A percentile compares a stretch with the other conserved stretches of the same genome.
Evolutionary conservation across 148 eudicot genomes (phyloP).

Genomic region (Rhododendron vialii): DNA sequence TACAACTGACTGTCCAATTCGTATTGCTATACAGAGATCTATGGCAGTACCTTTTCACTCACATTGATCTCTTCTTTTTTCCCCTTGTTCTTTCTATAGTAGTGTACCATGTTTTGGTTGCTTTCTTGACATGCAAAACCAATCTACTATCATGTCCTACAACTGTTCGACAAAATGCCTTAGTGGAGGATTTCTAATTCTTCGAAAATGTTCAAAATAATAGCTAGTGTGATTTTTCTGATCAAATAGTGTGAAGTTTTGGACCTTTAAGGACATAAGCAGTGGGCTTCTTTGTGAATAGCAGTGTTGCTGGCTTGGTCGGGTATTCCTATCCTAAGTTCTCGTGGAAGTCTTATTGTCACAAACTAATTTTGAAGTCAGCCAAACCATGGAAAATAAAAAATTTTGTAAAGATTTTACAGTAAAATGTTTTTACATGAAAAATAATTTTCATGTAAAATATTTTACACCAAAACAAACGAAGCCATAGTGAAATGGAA

Average conservation of each 20-base stretch:
- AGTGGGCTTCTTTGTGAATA: not conserved
- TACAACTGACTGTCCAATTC: not conserved
- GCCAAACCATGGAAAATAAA: not conserved
- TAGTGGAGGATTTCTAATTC: not conserved
- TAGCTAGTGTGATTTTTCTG: not conserved
- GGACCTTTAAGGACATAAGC: not conserved
- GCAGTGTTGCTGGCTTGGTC: not conserved
- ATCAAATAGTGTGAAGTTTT: not conserved
- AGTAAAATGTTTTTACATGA: not conserved
- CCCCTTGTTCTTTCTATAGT: not conserved
- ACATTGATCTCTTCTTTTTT: not conserved
- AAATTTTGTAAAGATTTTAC: no score
- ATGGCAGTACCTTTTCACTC: not conserved
- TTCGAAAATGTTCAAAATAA: not conserved
- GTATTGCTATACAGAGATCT: not conserved
- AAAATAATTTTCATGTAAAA: no score
- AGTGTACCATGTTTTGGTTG: not conserved
- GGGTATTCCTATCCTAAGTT: not conserved
- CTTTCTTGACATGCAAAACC: not conserved
- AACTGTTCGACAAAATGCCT: not conserved
- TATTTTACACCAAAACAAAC: not conserved
- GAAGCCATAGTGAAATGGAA: not conserved
- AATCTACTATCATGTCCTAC: not conserved
- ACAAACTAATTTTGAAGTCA: not conserved
- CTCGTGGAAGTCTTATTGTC: not conserved